These are phyloP conservation scores for Schrenkiella parvula DNA, from an alignment of 345 rosid genomes.

Conservation along the genomic window DNA sequence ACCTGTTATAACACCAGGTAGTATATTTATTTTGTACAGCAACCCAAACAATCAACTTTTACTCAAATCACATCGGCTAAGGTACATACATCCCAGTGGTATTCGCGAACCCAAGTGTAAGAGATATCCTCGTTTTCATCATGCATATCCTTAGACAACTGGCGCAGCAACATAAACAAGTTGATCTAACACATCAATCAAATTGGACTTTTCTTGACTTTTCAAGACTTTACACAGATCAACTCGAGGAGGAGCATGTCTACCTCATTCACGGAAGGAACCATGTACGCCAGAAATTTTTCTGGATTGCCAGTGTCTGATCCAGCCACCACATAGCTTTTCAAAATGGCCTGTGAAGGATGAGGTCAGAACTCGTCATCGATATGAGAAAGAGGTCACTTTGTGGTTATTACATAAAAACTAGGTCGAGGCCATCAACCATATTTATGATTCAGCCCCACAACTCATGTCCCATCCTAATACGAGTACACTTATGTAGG, in stretches of 20 bases:
- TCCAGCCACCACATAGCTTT: slow-evolving; percentile 72
- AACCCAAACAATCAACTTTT: slow-evolving; percentile 4
- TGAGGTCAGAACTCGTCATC: slow-evolving; percentile 2
- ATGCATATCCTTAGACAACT: slow-evolving; percentile 74
- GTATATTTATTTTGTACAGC: background rate
- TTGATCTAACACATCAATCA: background rate
- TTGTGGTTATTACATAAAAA: background rate
- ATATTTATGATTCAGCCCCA: background rate
- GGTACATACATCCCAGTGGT: slow-evolving; percentile 88
- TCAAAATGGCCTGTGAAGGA: slow-evolving; percentile 74
- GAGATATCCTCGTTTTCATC: slow-evolving; percentile 76
- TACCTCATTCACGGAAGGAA: slow-evolving; percentile 84
- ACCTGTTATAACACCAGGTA: slow-evolving; percentile 44
- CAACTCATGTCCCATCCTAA: background rate
- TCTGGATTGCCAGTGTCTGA: slow-evolving; percentile 70
- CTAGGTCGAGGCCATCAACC: background rate
- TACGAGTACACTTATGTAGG: background rate
- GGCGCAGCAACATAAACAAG: slow-evolving; percentile 33
- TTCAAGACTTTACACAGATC: slow-evolving; percentile 4
- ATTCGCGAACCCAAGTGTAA: slow-evolving; percentile 90
- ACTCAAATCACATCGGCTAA: background rate
- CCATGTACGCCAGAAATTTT: slow-evolving; percentile 89
- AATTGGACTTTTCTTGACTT: background rate
- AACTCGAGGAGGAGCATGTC: slow-evolving; percentile 13
- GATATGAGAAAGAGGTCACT: slow-evolving; percentile 3